Conservation (phyloP, 140 eudicot species). For the Erigeron philadelphicus region DNA sequence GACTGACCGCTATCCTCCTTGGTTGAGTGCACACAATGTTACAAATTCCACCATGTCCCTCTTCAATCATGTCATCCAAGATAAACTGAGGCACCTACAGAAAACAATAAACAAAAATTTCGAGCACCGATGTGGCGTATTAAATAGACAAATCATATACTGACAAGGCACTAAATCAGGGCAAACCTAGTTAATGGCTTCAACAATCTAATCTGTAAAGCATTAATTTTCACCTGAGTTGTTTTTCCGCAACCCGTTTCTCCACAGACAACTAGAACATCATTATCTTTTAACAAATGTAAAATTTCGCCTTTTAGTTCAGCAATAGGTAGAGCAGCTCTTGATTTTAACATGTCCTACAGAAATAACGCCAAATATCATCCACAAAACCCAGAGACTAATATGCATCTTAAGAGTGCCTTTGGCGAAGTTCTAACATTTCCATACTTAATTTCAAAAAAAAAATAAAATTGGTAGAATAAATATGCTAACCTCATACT, state of each 20-base stretch:
- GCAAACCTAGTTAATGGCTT: conserved; percentile 5
- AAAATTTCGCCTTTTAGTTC: conserved; percentile 67
- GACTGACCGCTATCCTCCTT: conserved; percentile 91
- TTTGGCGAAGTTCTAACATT: neutral
- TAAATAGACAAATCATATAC: neutral
- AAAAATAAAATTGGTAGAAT: conserved; percentile 10
- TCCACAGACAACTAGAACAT: conserved; percentile 89
- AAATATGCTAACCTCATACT: conserved; percentile 52
- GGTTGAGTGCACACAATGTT: conserved; percentile 98
- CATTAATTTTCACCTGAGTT: conserved; percentile 61
- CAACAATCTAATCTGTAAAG: conserved; percentile 4
- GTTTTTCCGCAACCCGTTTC: conserved; percentile 99
- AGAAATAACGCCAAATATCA: conserved; percentile 24
- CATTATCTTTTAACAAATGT: conserved; percentile 55
- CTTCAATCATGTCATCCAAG: conserved; percentile 88
- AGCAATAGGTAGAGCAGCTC: conserved; percentile 85
- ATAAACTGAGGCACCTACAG: conserved; percentile 91
- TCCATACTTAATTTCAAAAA: conserved; percentile 1
- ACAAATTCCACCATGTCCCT: conserved; percentile 74
- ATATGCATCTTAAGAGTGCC: conserved; percentile 6
- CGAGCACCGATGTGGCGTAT: neutral
- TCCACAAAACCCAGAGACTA: conserved; percentile 13
- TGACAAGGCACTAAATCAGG: conserved; percentile 2
- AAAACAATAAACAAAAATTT: conserved; percentile 20
- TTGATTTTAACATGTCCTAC: conserved; percentile 70